phyloP scores from a whole-genome alignment of 2,329 filamentous ascomycete genomes.

The Penicillium crustosum region DNA sequence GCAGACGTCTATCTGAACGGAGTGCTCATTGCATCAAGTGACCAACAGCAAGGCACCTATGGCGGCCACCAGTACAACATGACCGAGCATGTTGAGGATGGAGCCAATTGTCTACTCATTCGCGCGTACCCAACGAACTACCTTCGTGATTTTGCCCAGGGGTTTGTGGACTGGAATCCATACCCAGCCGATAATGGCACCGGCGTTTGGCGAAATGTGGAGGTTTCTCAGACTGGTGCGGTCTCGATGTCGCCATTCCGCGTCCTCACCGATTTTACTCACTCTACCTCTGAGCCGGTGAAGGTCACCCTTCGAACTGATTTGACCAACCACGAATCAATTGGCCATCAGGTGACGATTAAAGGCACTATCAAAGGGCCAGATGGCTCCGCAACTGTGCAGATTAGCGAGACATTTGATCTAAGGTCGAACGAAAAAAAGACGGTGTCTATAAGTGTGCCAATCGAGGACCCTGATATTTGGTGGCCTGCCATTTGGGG shows the following conservation, averaged over 20 bases:
- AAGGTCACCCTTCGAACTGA: slow-evolving; percentile 42
- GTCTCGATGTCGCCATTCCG: slow-evolving; percentile 48
- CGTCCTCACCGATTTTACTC: slow-evolving; percentile 46
- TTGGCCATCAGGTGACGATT: slow-evolving; percentile 20
- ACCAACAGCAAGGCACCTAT: slow-evolving; percentile 57
- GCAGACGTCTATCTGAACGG: slow-evolving; percentile 64
- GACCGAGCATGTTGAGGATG: slow-evolving; percentile 42
- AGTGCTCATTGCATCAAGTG: slow-evolving; percentile 49
- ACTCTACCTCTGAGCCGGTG: slow-evolving; percentile 39
- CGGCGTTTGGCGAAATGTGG: slow-evolving; percentile 61
- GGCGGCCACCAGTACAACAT: slow-evolving; percentile 58
- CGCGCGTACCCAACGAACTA: slow-evolving; percentile 60
- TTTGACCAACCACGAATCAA: slow-evolving; percentile 36
- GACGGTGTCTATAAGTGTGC: slow-evolving; percentile 42
- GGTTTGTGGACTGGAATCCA: slow-evolving; percentile 64
- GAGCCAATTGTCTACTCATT: slow-evolving; percentile 54
- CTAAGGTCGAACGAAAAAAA: slow-evolving; percentile 42
- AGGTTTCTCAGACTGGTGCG: slow-evolving; percentile 56
- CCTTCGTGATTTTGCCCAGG: slow-evolving; percentile 58
- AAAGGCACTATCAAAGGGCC: slow-evolving; percentile 22
- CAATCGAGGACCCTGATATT: slow-evolving; percentile 49
- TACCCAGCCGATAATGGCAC: slow-evolving; percentile 63
- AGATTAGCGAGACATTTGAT: slow-evolving; percentile 36
- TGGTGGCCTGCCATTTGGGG: slow-evolving; percentile 67
- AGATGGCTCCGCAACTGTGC: slow-evolving; percentile 9